phyloP scores from a whole-genome alignment of 805 yeast species.

The Spathaspora gorwiae region DNA sequence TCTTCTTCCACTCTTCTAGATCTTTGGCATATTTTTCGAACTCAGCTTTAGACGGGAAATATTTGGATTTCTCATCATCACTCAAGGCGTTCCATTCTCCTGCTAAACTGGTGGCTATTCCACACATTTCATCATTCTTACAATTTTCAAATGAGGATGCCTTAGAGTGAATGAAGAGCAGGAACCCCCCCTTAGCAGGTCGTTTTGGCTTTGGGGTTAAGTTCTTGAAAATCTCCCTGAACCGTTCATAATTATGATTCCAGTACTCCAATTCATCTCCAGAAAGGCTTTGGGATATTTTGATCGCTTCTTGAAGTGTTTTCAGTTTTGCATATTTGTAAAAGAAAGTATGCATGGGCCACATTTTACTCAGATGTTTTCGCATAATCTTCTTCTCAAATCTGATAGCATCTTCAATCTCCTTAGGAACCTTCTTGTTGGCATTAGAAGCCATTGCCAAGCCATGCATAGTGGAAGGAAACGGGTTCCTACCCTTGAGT shows the following conservation, averaged over 20 bases:
- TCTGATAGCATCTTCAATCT: too few relatives aligned
- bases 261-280: background rate
- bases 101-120: background rate
- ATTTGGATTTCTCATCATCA: background rate
- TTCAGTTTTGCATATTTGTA: too few relatives aligned
- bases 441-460: too few relatives aligned
- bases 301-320: too few relatives aligned
- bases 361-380: too few relatives aligned
- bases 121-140: background rate
- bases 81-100: background rate
- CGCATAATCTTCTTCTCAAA: too few relatives aligned
- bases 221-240: background rate
- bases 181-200: background rate
- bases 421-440: too few relatives aligned
- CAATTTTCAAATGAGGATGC: background rate
- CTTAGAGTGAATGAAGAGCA: background rate
- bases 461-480: too few relatives aligned
- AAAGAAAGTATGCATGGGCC: too few relatives aligned
- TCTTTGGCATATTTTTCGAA: background rate
- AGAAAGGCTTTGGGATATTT: background rate
- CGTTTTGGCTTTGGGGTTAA: background rate
- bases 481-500: too few relatives aligned
- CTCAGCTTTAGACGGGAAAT: background rate
- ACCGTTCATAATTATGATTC: background rate
- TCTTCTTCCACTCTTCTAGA: background rate